Conservation (phyloP, 2,329 filamentous ascomycete species). For the Mariannaea sp. region DNA sequence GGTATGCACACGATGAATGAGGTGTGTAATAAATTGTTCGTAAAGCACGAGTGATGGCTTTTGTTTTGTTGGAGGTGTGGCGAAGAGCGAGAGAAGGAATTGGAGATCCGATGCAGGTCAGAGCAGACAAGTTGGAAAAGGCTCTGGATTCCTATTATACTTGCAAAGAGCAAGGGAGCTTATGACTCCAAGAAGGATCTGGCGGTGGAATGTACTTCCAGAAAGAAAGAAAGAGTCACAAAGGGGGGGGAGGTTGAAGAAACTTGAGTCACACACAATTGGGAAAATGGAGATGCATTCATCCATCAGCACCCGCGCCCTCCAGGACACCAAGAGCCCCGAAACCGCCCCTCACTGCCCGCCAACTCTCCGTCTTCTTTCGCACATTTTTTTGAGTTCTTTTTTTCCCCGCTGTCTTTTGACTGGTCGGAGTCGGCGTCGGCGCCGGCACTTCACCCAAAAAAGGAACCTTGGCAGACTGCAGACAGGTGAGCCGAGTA, state of each 20-base stretch:
- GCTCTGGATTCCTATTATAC: neutral
- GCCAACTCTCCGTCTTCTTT: neutral
- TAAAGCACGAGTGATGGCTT: neutral
- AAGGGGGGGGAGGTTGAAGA: neutral
- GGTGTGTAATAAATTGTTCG: neutral
- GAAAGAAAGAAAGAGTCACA: constrained; percentile 6
- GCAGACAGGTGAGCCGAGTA: neutral
- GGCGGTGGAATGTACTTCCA: neutral
- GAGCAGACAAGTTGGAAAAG: neutral
- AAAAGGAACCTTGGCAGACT: neutral
- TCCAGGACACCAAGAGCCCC: neutral
- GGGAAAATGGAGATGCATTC: neutral
- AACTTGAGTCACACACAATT: constrained; percentile 8
- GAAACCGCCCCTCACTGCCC: constrained; percentile 3
- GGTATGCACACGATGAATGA: constrained; percentile 3
- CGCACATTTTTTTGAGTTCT: neutral
- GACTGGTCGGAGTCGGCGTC: neutral
- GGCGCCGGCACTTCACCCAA: neutral
- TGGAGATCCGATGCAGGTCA: neutral
- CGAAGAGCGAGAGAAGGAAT: neutral
- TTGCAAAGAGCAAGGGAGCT: too few relatives aligned
- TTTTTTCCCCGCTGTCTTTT: neutral
- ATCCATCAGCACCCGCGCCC: neutral
- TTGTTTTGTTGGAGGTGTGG: neutral
- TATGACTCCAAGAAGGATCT: neutral